Base-by-base conservation (phyloP, 1,284 basidiomycete species). In the Cutaneotrichosporon spelunceum region DNA sequence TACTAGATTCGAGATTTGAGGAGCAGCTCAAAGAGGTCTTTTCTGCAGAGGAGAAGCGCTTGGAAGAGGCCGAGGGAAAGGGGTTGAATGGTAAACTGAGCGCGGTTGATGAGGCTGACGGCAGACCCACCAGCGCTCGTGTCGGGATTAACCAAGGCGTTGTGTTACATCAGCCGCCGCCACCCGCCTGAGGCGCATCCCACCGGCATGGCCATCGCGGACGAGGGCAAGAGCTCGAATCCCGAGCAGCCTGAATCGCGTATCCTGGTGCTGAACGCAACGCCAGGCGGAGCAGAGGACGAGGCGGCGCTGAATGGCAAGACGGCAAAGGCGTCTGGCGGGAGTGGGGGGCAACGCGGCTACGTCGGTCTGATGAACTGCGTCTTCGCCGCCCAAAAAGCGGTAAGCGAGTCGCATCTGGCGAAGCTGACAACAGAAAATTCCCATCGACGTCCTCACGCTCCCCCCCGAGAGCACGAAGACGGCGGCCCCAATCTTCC, bases 301-400 rank as follows among this genome's bases (percentile, higher is more conserved):
- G 42, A 57, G 1, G 61, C 61, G 4, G 53, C 63, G 3, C 56
- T 50, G 19, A 60, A 58, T 5, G 53, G 60, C 6, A 55, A 26
- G 90, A 93, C 78, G 83, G 50, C 44, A 29, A 64, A 56, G 57
- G 64, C 57, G 42, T 66, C 61, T 3, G 61, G 57, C 42, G 65
- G 66, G 6, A 63, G 58, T 44, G 62, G 56, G 45, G 71, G 74
- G 36, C 68, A 73, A 59, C 68, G 75, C 1, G 78, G 78, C 14
- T 80, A 80, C 66, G 95, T 99, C 57, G 91, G 95, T 13, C 87
- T 99, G 76, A 99, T 99, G 96, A 99, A 99, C 76, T 90, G 93
- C 61, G 98, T 99, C 57, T 99, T 99, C 80, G 94, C 93, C 3
- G 96, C 96, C 1, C 96, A 99, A 77, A 99, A 99, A 81, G 84